Evolutionary conservation across 306 rosid genomes (phyloP), one percentile per base, ranked within the genome.

Genomic region (Biancaea sappan): DNA sequence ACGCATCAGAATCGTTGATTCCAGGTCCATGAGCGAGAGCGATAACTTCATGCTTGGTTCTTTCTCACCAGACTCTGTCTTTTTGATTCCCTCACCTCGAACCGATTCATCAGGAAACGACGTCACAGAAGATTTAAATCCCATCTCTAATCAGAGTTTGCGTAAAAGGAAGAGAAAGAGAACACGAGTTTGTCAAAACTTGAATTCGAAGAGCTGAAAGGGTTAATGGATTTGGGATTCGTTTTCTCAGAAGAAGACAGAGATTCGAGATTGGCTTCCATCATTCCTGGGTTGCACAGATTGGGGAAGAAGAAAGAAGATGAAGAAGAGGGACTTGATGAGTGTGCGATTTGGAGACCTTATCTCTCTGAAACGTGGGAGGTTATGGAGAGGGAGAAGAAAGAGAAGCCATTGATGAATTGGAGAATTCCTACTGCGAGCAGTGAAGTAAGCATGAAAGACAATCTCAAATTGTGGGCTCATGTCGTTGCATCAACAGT

Each of bases 281-380:
- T 93, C 44, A 79, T 93, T 84, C 98, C 94, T 26, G 97, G 96
- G 47, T 69, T 93, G 84, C 85, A 91, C 7, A 87, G 91, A 43
- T 71, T 91, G 14, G 94, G 96, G 64, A 85, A 82, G 79, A 80
- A 26, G 15, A 7, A 13, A 15, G 29, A 21, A 22, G 62, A 74
- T 18, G 83, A 81, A 7, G 72, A 71, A 0, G 56, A 21, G 46
- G n/a, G n/a, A n/a, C 21, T 6, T 44, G 78, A 56, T 2, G 84
- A 68, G 24, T 18, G 80, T 43, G 52, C 47, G 44, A 75, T 88
- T 71, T 53, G 76, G 69, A 89, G 97, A 50, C 97, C 98, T 71
- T 91, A 93, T 26, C 96, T 93, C 12, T 93, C 98, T 38, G 97
- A 91, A 79, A 90, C 85, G n/a, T 93, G 98, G 98, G 79, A 84